Base-by-base conservation (phyloP, 108 stramenopile species). In the Bacterosira constricta region DNA sequence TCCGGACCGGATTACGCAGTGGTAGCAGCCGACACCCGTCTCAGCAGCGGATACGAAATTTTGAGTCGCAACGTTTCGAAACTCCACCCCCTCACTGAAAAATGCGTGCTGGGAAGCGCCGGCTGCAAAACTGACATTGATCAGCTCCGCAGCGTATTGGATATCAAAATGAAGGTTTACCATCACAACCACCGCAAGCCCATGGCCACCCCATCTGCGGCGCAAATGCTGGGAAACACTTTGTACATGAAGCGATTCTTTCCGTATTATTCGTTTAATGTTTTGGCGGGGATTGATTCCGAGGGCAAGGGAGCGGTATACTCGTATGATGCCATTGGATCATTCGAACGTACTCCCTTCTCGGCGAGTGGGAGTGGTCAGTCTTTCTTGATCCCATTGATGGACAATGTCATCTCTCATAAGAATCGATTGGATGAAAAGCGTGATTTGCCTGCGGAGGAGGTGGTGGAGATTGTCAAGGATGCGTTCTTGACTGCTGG, bases 251-350 rank as follows among this genome's bases (percentile, higher is more conserved):
- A 96, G 63, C 97, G 99, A 17, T 98, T 99, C 86, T 99, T 99
- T 83, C 99, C 99, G 20, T 99, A 98, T 81, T 99, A 99, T 76
- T 89, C 97, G 18, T 98, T 99, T 75, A 97, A 97, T 75, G 97
- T 98, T 34, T 79, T 98, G 37, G 96, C 96, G 3, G 99, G 99
- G 0, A 82, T 99, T 36, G 98, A 99, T 68, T 88, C 89, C 54
- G 97, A 98, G 61, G 98, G 98, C 31, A 94, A 88, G 76, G 99
- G 99, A 6, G 89, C 90, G 23, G 94, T 98, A 8, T 98, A 95
- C 76, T 96, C 96, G 39, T 99, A 99, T 84, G 99, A 99, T 85
- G 98, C 97, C 56, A 97, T 98, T 68, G 99, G 99, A 12, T 84
- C 83, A 30, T 98, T 93, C 77, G 96, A 99, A 79, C 90, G 96